phyloP scores from a whole-genome alignment of 805 yeast genomes.

The Candida xyloterini region DNA sequence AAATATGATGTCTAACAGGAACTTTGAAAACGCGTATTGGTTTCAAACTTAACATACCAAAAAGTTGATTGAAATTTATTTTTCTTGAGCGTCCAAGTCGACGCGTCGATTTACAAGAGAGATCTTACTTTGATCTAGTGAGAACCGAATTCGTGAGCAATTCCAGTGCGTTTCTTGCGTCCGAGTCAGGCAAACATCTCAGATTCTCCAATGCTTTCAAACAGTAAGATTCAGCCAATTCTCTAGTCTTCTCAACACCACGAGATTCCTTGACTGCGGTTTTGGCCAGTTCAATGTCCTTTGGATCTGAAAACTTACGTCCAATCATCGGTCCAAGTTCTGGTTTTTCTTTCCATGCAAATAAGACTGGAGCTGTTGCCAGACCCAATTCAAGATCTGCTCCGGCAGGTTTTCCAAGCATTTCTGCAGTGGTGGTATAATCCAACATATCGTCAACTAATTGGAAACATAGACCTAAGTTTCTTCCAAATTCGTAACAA shows the following conservation, averaged over 20 bases:
- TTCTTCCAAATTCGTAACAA: constrained; percentile 88
- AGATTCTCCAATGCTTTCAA: constrained; percentile 70
- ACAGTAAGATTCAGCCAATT: constrained; percentile 77
- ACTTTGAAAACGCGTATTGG: background rate
- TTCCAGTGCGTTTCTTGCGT: constrained; percentile 83
- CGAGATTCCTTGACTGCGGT: constrained; percentile 63
- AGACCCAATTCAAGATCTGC: constrained; percentile 92
- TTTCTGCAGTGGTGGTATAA: constrained; percentile 80
- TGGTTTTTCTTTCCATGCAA: constrained; percentile 89
- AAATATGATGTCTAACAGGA: background rate
- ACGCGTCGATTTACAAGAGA: constrained; percentile 6
- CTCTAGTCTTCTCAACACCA: constrained; percentile 75
- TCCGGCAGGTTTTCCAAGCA: constrained; percentile 92
- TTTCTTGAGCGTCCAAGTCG: background rate
- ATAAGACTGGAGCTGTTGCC: constrained; percentile 95
- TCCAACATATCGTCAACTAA: constrained; percentile 95
- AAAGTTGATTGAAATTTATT: background rate
- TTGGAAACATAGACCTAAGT: constrained; percentile 93
- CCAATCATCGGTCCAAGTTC: constrained; percentile 79
- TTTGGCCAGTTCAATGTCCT: constrained; percentile 84
- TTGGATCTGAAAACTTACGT: constrained; percentile 74
- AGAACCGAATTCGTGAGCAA: constrained; percentile 79
- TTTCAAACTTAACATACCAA: background rate
- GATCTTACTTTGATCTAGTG: constrained; percentile 66
- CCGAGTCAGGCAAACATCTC: constrained; percentile 77